A percentile compares a stretch with the other conserved stretches of the same genome.
Evolutionary conservation across 2,329 filamentous ascomycete genomes (phyloP).

Genomic region (Chrysosporium queenslandicum): DNA sequence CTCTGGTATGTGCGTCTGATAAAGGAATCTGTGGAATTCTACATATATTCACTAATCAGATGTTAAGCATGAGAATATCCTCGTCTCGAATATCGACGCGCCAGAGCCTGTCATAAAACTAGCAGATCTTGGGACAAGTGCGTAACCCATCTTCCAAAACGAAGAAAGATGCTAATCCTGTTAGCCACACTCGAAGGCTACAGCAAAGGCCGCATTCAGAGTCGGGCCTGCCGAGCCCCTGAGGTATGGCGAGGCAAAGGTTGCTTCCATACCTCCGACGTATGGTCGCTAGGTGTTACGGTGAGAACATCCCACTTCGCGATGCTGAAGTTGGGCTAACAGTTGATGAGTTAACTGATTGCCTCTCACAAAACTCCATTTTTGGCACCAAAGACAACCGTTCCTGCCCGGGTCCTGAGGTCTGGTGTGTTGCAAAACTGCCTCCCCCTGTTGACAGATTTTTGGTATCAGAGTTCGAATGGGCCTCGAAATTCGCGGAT

Average conservation of each 20-base stretch:
- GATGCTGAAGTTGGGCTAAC: neutral
- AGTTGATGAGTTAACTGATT: constrained; percentile 9
- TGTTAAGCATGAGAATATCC: constrained; percentile 14
- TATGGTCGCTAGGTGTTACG: constrained; percentile 14
- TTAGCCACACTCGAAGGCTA: constrained; percentile 11
- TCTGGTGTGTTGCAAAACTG: constrained; percentile 10
- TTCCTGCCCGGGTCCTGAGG: constrained; percentile 1
- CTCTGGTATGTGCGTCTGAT: constrained; percentile 9
- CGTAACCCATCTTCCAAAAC: neutral
- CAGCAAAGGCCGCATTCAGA: constrained; percentile 3
- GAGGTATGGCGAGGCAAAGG: constrained; percentile 13
- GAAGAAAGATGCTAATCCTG: neutral
- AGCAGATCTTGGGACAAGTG: constrained; percentile 14
- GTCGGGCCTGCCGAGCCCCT: neutral
- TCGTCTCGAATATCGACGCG: constrained; percentile 14
- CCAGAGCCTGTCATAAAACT: constrained; percentile 9
- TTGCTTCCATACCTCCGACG: constrained; percentile 13
- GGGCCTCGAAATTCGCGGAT: constrained; percentile 8
- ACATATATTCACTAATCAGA: constrained; percentile 7
- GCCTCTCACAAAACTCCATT: constrained; percentile 7
- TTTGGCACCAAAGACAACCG: constrained; percentile 10
- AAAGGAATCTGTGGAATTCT: constrained; percentile 1
- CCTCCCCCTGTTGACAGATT: constrained; percentile 8
- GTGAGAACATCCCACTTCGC: neutral
- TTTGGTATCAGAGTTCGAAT: constrained; percentile 8